Conservation (phyloP, 1,284 basidiomycete species). For the Trametes sp. region DNA sequence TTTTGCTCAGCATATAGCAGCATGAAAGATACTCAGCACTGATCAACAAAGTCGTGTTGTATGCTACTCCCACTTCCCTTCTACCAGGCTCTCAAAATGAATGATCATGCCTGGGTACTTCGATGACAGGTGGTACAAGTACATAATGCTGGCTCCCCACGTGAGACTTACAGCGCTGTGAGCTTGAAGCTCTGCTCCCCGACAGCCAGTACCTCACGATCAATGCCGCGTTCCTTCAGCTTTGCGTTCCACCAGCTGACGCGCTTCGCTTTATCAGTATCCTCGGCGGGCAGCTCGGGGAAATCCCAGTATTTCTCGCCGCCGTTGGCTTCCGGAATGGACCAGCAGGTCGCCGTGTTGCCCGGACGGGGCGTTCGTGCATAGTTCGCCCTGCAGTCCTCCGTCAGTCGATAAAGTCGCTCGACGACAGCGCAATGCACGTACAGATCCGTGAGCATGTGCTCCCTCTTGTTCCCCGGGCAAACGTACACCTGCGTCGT, state of each 20-base stretch:
- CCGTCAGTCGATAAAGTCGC: not conserved
- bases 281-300: constrained; percentile 31
- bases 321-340: constrained; percentile 24
- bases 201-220: constrained; percentile 28
- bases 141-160: not conserved
- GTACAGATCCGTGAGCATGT: constrained; percentile 35
- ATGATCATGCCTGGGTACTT: too few relatives aligned
- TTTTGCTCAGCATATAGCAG: too few relatives aligned
- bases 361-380: constrained; percentile 24
- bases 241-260: constrained; percentile 38
- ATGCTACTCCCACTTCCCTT: too few relatives aligned
- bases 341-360: constrained; percentile 35
- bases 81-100: not conserved
- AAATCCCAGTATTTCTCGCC: constrained; percentile 27
- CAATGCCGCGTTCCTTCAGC: constrained; percentile 31
- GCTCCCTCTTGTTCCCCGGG: constrained; percentile 31
- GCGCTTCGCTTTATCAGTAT: constrained; percentile 22
- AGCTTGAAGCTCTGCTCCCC: constrained; percentile 22
- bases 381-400: constrained; percentile 30
- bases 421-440: constrained; percentile 10
- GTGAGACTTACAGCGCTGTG: constrained; percentile 3
- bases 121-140: not conserved
- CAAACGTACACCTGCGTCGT: constrained; percentile 42
- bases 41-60: too few relatives aligned
- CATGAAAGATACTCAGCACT: too few relatives aligned